A percentile compares a stretch with the other conserved stretches of the same genome.
phyloP scores from a whole-genome alignment of 352 stramenopile species.

The Chrysophaeum taylorii region DNA sequence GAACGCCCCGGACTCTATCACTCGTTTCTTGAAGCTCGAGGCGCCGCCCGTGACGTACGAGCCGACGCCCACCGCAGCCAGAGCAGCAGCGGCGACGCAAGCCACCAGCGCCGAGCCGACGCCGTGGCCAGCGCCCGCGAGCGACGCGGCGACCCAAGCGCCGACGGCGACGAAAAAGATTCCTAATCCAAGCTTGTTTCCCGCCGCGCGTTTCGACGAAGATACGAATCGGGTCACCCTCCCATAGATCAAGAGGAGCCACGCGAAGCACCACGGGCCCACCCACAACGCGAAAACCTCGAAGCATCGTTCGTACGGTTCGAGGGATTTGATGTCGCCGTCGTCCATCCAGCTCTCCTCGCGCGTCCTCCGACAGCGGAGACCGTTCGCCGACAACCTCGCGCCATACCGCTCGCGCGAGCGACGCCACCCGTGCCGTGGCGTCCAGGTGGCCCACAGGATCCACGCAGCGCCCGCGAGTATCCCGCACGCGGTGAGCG shows the following conservation, averaged over 20 bases:
- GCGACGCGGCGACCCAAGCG: conserved; percentile 38
- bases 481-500: background rate
- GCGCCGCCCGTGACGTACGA: conserved; percentile 24
- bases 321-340: background rate
- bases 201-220: no score
- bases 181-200: no score
- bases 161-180: conserved; percentile 38
- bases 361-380: background rate
- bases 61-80: conserved; percentile 35
- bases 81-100: conserved; percentile 33
- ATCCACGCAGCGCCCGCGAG: background rate
- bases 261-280: no score
- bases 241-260: no score
- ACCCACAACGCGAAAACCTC: background rate
- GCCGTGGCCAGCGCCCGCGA: conserved; percentile 35
- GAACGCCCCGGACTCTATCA: conserved; percentile 29
- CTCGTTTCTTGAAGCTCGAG: conserved; percentile 22
- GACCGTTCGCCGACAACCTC: background rate
- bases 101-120: conserved; percentile 33
- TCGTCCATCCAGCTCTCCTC: background rate
- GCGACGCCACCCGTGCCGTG: background rate
- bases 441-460: background rate
- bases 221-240: no score
- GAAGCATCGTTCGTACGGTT: background rate
- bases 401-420: background rate